Evolutionary conservation across 2,329 filamentous ascomycete species (phyloP).

Genomic region (Alternaria triticimaculans): DNA sequence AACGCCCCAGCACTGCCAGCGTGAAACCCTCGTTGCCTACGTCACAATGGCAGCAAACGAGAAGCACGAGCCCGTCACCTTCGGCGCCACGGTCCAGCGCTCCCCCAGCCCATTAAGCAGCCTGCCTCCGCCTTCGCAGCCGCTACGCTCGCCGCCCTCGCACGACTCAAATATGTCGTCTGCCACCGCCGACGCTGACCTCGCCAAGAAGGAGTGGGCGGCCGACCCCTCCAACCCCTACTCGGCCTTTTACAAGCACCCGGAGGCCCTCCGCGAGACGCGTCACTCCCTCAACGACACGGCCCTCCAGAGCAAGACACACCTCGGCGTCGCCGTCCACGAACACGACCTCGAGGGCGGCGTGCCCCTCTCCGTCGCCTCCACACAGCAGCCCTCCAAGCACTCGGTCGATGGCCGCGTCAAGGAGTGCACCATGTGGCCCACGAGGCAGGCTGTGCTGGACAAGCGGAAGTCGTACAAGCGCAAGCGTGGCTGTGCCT

Average conservation of each 20-base stretch:
- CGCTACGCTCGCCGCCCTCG: constrained; percentile 41
- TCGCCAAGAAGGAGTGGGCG: constrained; percentile 36
- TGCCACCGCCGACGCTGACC: constrained; percentile 36
- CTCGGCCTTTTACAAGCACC: constrained; percentile 58
- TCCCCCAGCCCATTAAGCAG: constrained; percentile 24
- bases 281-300: constrained; percentile 49
- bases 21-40: constrained; percentile 16
- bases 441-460: constrained; percentile 55
- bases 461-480: constrained; percentile 51
- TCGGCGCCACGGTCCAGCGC: constrained; percentile 52
- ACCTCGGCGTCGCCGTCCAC: constrained; percentile 39
- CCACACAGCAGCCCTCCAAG: constrained; percentile 50
- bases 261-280: constrained; percentile 53
- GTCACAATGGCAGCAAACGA: constrained; percentile 40
- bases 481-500: constrained; percentile 48
- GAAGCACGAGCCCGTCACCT: constrained; percentile 47
- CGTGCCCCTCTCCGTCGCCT: constrained; percentile 45
- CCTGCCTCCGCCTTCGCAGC: constrained; percentile 17
- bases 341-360: constrained; percentile 52
- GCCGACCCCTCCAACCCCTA: constrained; percentile 50
- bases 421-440: constrained; percentile 62
- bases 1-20: constrained; percentile 12
- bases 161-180: constrained; percentile 44
- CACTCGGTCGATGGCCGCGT: constrained; percentile 50
- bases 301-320: constrained; percentile 37